These are phyloP conservation scores for Globisporangium ultimum DNA, from an alignment of 352 stramenopile species.

Conservation along the genomic window DNA sequence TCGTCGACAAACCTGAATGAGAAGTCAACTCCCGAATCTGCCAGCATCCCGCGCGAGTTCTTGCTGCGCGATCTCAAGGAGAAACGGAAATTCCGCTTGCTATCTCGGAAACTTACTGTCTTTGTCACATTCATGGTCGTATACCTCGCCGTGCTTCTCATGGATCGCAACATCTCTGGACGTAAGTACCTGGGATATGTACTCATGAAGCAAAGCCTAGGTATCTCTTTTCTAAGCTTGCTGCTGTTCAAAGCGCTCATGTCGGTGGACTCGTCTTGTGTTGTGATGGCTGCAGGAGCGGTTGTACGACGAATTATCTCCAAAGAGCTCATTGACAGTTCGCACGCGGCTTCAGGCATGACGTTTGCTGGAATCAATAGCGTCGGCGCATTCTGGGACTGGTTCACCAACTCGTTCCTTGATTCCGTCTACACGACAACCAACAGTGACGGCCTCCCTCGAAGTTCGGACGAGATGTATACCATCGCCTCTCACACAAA, in stretches of 20 bases:
- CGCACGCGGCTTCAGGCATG: constrained; percentile 27
- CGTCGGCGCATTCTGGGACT: constrained; percentile 45
- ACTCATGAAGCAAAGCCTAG: neutral
- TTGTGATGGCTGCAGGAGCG: constrained; percentile 26
- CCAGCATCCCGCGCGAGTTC: constrained; percentile 44
- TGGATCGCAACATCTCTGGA: constrained; percentile 70
- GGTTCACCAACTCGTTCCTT: constrained; percentile 62
- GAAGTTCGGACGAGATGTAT: constrained; percentile 30
- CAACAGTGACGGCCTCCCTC: constrained; percentile 20
- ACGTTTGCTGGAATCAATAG: constrained; percentile 44
- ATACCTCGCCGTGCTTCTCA: constrained; percentile 53
- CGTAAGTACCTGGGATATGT: constrained; percentile 23
- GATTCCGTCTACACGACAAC: constrained; percentile 35
- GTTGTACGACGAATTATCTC: constrained; percentile 54
- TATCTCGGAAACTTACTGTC: constrained; percentile 55
- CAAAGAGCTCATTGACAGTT: constrained; percentile 42
- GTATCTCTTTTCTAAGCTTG: neutral
- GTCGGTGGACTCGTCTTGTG: neutral
- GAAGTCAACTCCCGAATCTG: constrained; percentile 4
- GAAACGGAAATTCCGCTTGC: constrained; percentile 64
- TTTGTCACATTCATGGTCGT: constrained; percentile 69
- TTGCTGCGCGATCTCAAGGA: constrained; percentile 59
- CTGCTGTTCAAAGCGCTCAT: too few relatives aligned
- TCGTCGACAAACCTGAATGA: neutral
- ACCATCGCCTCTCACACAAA: constrained; percentile 59